Evolutionary conservation across 495 filamentous ascomycete species (phyloP), one percentile per base, ranked within the genome.

Genomic region (Penicillium turbatum): DNA sequence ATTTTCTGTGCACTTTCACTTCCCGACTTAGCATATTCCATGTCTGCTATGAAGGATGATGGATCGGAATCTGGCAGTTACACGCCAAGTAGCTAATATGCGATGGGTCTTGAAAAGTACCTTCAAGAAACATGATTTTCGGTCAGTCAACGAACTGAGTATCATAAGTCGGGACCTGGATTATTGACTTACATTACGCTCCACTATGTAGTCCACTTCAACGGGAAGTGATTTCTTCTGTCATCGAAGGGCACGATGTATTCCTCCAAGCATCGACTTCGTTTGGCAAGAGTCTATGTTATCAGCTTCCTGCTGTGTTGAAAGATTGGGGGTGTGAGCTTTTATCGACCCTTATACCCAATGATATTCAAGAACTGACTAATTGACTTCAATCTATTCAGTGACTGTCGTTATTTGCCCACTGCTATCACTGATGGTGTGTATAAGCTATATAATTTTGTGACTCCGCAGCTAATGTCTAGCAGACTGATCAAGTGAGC

Each of bases 251-350:
- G 15, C 76, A 92, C 39, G 92, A 97, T 86, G 86, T 97, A 24
- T 97, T 95, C 64, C 79, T 97, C 1, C 92, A 96, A 68, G 92
- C 92, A 31, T 92, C 91, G n/a, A 97, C 92, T 3, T 93, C 89
- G 1, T 96, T 95, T 64, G 92, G 92, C 12, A 97, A 97, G 68
- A 95, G 89, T 63, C 66, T 97, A 19, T 97, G 92, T 70, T 97
- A 92, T 60, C 92, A 97, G 60, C 76, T 97, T 3, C 92, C 92
- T 3, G 92, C 92, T 5, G 82, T 97, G 29, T 83, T 95, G 17
- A 86, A 89, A 55, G 83, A 83, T 75, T 51, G 49, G 49, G 91
- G 91, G 49, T 89, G 88, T 91, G 71, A 57, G 84, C 75, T 12
- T 31, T 34, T 34, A 39, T 17, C 5, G 34, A n/a, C 35, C 17